Evolutionary conservation across 192 early-diverging fungal genomes (phyloP), one percentile per base, ranked within the genome.

Genomic region (Mortierella hygrophila): DNA sequence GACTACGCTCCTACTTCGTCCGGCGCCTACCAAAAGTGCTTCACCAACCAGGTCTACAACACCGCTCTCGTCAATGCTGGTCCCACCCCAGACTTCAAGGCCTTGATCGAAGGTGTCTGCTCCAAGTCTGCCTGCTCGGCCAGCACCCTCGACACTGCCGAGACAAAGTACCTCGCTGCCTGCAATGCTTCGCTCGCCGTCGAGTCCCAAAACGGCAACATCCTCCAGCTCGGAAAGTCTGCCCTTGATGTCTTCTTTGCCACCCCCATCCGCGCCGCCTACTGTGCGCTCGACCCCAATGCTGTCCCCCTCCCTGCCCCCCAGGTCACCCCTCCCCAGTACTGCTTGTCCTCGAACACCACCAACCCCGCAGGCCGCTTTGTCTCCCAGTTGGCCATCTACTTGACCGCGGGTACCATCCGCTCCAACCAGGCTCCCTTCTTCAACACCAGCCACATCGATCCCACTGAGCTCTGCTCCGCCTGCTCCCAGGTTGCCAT

Each of bases 211-310:
- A 54, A 68, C 35, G 82, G 82, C 15, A 83, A 79, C 77, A 75
- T 83, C 35, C 77, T 83, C 52, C 77, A 78, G 63, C 70, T 83
- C 23, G 82, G 82, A 63, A 74, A 83, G 82, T 75, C 74, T 52
- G 82, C 77, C 38, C 73, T 83, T 35, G 65, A 83, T n/a, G 42
- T 83, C 82, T 83, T 75, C 73, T 83, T 83, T 60, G 76, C 82
- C 11, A 73, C 52, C 23, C 82, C 82, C n/a, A 74, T 83, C 72
- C 82, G 70, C 42, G 37, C 21, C 6, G 72, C 72, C 72, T 78
- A 72, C 77, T 83, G 82, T 60, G 72, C 82, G 23, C 35, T 75
- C 23, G 82, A 83, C 42, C 82, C 82, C 63, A 38, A 55, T 32
- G 77, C 76, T 15, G 9, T 29, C 15, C 42, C 63, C 41, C 71